Evolutionary conservation across 1,284 basidiomycete species (phyloP), one percentile per base, ranked within the genome.

Genomic region (Cryptococcus sp.): DNA sequence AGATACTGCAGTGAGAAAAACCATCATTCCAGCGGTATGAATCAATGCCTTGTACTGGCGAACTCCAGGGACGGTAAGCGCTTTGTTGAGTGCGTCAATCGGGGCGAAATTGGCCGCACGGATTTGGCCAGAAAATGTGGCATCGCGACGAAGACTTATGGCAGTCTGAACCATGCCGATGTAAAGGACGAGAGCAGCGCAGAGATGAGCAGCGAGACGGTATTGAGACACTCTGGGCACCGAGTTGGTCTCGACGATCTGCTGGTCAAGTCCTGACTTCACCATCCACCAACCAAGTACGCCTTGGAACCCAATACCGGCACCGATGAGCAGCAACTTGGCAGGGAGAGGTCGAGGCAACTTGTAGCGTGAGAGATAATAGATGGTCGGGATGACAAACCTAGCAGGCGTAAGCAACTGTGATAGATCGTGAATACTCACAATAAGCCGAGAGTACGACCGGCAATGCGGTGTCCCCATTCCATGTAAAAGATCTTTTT

Each of bases 201-300:
- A 89, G 15, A 99, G 84, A 77, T 99, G 96, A 25, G 93, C 90
- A 0, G 95, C 95, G 17, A 99, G 85, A 8, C 96, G 85, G 79
- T 99, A 99, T 76, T 99, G 96, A 38, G 91, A 94, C 16, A 99
- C 96, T 1, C 96, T 87, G 1, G 96, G 92, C 10, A 93, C 87
- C 15, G 87, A 86, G 16, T 90, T 89, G 19, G 83, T 88, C 13
- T 86, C 84, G 79, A 96, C 82, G 57, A 93, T 81, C 19, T 89
- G 84, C 57, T 91, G 86, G 67, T 93, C 89, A 13, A 99, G 82
- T 1, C 96, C 96, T 11, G 92, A 95, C 74, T 96, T 91, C 61
- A 99, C 96, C 96, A 99, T 99, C 82, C 96, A 96, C 96, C 96
- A 99, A 26, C 96, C 96, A 20, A 99, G 83, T 17, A 86, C 84